Evolutionary conservation across 371 early-diverging fungal species (phyloP).

Genomic region (Mortierella sp.): DNA sequence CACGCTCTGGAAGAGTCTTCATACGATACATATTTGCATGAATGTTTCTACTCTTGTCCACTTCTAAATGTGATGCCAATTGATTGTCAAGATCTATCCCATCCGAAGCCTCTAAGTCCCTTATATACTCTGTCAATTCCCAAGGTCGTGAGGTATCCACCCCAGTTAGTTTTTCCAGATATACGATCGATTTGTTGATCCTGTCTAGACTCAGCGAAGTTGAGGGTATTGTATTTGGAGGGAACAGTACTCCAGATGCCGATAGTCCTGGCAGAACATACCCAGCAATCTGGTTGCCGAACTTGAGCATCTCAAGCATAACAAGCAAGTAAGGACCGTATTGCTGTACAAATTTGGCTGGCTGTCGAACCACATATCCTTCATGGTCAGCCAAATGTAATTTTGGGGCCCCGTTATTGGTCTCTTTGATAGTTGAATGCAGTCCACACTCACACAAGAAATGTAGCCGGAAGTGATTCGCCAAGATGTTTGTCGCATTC

Average conservation of each 20-base stretch:
- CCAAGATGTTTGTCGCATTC: not conserved
- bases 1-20: not conserved
- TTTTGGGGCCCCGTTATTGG: not conserved
- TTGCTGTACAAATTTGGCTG: not conserved
- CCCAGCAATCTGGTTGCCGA: conserved; percentile 1
- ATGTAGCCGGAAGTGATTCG: conserved; percentile 14
- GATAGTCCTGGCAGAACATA: conserved; percentile 13
- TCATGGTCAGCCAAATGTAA: conserved; percentile 14
- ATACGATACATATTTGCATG: conserved; percentile 7
- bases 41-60: not conserved
- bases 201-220: conserved; percentile 7
- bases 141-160: conserved; percentile 1
- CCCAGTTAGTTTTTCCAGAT: not conserved
- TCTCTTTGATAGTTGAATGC: not conserved
- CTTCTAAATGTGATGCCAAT: not conserved
- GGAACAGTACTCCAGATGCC: not conserved
- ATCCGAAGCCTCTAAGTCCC: conserved; percentile 1
- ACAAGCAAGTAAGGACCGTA: conserved; percentile 14
- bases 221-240: conserved; percentile 1
- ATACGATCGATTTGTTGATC: conserved; percentile 12
- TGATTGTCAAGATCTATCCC: not conserved
- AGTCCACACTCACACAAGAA: conserved; percentile 22
- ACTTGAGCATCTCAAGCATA: conserved; percentile 20
- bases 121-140: conserved; percentile 9
- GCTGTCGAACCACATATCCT: conserved; percentile 9